Conservation (phyloP, 2,329 filamentous ascomycete genomes). For the Venturia carpophila region DNA sequence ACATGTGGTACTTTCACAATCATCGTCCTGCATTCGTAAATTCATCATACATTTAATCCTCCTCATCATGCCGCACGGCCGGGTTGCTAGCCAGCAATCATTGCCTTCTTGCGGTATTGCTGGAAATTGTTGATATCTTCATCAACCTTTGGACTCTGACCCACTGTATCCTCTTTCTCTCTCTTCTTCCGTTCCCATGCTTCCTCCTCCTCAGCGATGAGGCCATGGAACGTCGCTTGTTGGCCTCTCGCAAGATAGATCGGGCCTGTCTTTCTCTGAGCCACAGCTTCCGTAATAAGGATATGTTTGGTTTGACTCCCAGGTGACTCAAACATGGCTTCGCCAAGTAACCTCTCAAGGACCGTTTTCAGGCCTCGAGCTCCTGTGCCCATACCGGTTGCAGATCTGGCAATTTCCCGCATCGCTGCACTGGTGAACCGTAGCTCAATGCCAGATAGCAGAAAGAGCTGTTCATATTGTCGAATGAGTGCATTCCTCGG, state of each 20-base stretch:
- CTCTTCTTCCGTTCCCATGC: constrained; percentile 36
- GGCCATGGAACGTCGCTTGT: constrained; percentile 20
- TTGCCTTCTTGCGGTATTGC: constrained; percentile 39
- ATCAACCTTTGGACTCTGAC: constrained; percentile 25
- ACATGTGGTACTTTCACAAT: too few species aligned
- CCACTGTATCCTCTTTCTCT: constrained; percentile 22
- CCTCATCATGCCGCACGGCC: background rate
- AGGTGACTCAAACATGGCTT: constrained; percentile 42
- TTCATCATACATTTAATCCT: background rate
- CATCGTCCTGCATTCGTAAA: too few species aligned
- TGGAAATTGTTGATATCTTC: constrained; percentile 38
- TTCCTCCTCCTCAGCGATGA: constrained; percentile 39
- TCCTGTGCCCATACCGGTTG: constrained; percentile 63
- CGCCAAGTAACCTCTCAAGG: constrained; percentile 39
- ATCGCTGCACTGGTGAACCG: constrained; percentile 76
- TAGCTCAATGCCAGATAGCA: constrained; percentile 67
- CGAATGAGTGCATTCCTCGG: constrained; percentile 80
- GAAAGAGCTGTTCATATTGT: constrained; percentile 84
- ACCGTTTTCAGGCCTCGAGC: constrained; percentile 42
- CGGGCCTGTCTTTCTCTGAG: constrained; percentile 34
- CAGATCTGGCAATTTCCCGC: constrained; percentile 70
- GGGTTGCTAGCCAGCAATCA: constrained; percentile 25
- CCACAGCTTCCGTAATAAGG: constrained; percentile 39
- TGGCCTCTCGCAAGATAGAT: constrained; percentile 38
- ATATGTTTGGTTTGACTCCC: constrained; percentile 34